A percentile compares a stretch with the other conserved stretches of the same genome.
phyloP scores from a whole-genome alignment of 208 protist species.

The Porcisia hertigi region DNA sequence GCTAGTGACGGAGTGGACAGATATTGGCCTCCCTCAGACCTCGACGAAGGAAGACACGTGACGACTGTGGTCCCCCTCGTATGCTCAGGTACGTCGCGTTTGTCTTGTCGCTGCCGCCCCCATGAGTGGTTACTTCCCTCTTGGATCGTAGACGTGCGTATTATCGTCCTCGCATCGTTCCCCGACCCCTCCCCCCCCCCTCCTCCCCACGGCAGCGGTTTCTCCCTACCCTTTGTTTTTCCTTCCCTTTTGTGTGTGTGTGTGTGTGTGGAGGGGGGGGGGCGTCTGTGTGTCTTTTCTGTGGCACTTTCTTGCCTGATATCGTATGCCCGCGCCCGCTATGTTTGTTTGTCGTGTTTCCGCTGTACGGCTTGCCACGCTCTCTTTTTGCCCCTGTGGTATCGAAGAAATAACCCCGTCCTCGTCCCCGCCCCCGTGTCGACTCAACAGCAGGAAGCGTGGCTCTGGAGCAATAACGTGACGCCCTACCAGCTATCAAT shows the following conservation, averaged over 20 bases:
- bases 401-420: no score
- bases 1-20: constrained; percentile 44
- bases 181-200: background rate
- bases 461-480: no score
- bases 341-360: no score
- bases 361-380: no score
- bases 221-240: background rate
- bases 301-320: no score
- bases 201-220: background rate
- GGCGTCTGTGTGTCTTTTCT: no score
- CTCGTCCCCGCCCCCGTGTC: no score
- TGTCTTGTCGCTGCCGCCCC: background rate
- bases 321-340: no score
- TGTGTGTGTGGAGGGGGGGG: background rate
- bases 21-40: constrained; percentile 35
- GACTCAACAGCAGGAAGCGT: no score
- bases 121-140: background rate
- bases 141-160: background rate
- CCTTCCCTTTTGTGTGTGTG: background rate
- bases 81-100: background rate
- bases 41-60: constrained; percentile 12
- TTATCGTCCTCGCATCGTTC: background rate
- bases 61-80: background rate
- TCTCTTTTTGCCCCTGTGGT: no score
- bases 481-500: no score